Conservation (phyloP, 2,329 filamentous ascomycete genomes). For the Hypoxylon sp. region DNA sequence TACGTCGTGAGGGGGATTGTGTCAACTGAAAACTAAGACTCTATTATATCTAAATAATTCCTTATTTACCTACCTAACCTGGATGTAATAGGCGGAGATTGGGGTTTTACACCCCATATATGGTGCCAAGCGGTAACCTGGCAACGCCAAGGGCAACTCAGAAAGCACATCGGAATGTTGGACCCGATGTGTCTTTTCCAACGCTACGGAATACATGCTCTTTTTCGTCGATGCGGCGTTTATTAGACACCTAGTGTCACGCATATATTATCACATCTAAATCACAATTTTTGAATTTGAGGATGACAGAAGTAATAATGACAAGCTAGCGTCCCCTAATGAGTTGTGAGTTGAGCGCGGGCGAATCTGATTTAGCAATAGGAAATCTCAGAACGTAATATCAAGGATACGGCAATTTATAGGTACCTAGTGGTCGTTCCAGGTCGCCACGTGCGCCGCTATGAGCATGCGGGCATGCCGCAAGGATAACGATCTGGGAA, state of each 20-base stretch:
- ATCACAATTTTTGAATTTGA: not conserved
- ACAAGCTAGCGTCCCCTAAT: not conserved
- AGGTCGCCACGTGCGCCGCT: no score
- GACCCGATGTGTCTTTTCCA: constrained; percentile 3
- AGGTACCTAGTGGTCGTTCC: no score
- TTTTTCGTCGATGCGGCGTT: not conserved
- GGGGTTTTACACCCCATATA: not conserved
- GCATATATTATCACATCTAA: not conserved
- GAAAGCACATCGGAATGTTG: constrained; percentile 12
- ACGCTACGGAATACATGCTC: not conserved
- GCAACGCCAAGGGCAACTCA: constrained; percentile 4
- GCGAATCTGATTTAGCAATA: no score
- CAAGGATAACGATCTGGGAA: no score
- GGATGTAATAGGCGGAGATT: no score
- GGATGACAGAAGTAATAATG: not conserved
- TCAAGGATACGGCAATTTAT: no score
- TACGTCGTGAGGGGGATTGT: not conserved
- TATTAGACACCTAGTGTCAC: not conserved
- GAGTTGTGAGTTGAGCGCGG: no score
- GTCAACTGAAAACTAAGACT: not conserved
- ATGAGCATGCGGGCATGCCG: no score
- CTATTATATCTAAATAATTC: not conserved
- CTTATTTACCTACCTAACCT: no score
- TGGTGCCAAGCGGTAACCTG: not conserved
- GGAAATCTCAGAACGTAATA: no score